Evolutionary conservation across 2,329 filamentous ascomycete genomes (phyloP), one percentile per base, ranked within the genome.

Genomic region (Calonectria leucothoes): DNA sequence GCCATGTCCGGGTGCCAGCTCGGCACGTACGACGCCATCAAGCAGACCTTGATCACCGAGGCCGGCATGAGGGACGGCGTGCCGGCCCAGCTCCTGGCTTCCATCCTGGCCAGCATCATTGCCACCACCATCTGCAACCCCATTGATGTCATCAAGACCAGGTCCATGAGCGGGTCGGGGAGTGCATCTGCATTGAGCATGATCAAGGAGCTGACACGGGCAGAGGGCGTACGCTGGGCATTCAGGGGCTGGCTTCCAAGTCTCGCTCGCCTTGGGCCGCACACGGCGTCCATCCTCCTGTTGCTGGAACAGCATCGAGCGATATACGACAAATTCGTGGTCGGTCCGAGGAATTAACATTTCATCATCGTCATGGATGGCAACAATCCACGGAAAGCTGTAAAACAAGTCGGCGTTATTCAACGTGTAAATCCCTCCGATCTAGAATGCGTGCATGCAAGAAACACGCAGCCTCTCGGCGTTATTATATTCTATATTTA

Each of bases 71-170:
- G 35, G 4, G 72, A 75, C 20, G 48, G 61, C 11, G 15, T 49
- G 11, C 59, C 73, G 7, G 61, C 67, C 3, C 70, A 76, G n/a
- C 61, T 76, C 6, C 57, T 73, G 1, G 69, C 72, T 2, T 76
- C 70, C 1, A 27, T 75, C 15, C 51, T 76, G 12, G 72, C 70
- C 4, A 55, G 74, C 25, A 39, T 75, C 27, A 57, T 75, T n/a
- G 74, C 74, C 8, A 73, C 74, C 20, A 76, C 74, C 8, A 52
- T 73, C 15, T 70, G 70, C 59, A 75, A 31, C 14, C 74, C 74
- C 1, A 75, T 76, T 15, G 74, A 75, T 12, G 73, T 76, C 3
- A 67, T 75, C 57, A 73, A 75, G 45, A 73, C 70, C 6, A 66
- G 70, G 8, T 48, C 39, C 0, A 73, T 75, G 74, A 76, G 70